Evolutionary conservation across 768 basidiomycete genomes (phyloP).

Genomic region (Tephrocybe sp.): DNA sequence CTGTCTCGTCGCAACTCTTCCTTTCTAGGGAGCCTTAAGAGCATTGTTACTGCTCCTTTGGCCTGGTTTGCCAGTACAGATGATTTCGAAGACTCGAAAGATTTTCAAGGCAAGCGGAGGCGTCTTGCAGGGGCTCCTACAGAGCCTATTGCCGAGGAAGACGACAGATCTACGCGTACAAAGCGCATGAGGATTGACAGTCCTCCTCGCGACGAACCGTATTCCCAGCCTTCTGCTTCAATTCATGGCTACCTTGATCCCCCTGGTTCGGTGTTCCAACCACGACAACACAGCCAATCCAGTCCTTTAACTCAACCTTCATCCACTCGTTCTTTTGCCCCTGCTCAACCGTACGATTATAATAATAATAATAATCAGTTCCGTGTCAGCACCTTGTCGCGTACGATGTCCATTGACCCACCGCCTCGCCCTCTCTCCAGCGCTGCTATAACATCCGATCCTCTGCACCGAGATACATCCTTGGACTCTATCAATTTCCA

Average conservation of each 20-base stretch:
- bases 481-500: slow-evolving; percentile 31
- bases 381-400: slow-evolving; percentile 38
- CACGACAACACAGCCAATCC: slow-evolving; percentile 20
- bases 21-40: slow-evolving; percentile 61
- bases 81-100: slow-evolving; percentile 46
- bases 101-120: slow-evolving; percentile 55
- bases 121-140: slow-evolving; percentile 33
- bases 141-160: slow-evolving; percentile 31
- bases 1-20: slow-evolving; percentile 55
- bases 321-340: slow-evolving; percentile 25
- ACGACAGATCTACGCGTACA: slow-evolving; percentile 30
- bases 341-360: slow-evolving; percentile 26
- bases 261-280: slow-evolving; percentile 42
- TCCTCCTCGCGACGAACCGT: slow-evolving; percentile 37
- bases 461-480: slow-evolving; percentile 35
- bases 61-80: slow-evolving; percentile 53
- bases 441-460: slow-evolving; percentile 42
- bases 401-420: slow-evolving; percentile 77
- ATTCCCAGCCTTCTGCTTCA: slow-evolving; percentile 20
- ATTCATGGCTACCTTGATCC: slow-evolving; percentile 51
- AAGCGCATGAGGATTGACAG: slow-evolving; percentile 57
- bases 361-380: slow-evolving; percentile 26
- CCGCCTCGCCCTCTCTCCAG: slow-evolving; percentile 38
- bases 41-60: slow-evolving; percentile 63
- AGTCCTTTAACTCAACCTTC: slow-evolving; percentile 18